A percentile compares a stretch with the other conserved stretches of the same genome.
These are phyloP conservation scores for Artemisia argyi DNA, from an alignment of 129 eudicot genomes.

Conservation along the genomic window DNA sequence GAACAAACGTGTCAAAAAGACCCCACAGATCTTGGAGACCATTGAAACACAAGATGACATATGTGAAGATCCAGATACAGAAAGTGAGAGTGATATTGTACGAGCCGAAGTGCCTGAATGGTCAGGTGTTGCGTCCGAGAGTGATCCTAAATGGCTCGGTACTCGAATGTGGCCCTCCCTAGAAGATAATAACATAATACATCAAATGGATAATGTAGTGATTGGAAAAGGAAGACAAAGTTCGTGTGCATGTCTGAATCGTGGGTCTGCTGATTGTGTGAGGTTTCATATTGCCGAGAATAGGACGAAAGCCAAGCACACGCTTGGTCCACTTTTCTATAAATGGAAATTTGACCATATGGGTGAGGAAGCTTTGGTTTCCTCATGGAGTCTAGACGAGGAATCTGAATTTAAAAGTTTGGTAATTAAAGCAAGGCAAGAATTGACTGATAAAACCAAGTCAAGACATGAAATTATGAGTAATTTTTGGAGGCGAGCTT, in stretches of 20 bases:
- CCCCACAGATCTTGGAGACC: conserved; percentile 11
- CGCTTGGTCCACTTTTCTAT: conserved; percentile 54
- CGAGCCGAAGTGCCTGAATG: conserved; percentile 78
- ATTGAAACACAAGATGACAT: conserved; percentile 21
- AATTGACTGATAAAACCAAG: conserved; percentile 26
- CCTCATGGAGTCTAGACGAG: conserved; percentile 63
- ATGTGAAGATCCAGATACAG: conserved; percentile 30
- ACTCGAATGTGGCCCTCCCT: conserved; percentile 60
- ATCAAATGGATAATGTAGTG: conserved; percentile 14
- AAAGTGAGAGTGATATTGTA: conserved; percentile 37
- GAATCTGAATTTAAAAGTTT: conserved; percentile 58
- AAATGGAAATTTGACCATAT: conserved; percentile 71
- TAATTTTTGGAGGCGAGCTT: conserved; percentile 53
- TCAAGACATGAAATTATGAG: conserved; percentile 25
- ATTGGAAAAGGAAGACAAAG: conserved; percentile 55
- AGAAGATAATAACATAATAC: conserved; percentile 15
- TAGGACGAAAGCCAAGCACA: conserved; percentile 46
- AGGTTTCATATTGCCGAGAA: conserved; percentile 73
- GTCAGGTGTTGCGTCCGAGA: conserved; percentile 48
- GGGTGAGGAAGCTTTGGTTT: conserved; percentile 89
- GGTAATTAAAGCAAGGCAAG: conserved; percentile 40
- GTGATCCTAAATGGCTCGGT: conserved; percentile 83
- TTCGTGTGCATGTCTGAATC: conserved; percentile 47
- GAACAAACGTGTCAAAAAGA: conserved; percentile 35
- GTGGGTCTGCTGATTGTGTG: conserved; percentile 58